A percentile compares a stretch with the other conserved stretches of the same genome.
These are phyloP conservation scores for Collybia sordida DNA, from an alignment of 768 basidiomycete genomes.

Conservation along the genomic window DNA sequence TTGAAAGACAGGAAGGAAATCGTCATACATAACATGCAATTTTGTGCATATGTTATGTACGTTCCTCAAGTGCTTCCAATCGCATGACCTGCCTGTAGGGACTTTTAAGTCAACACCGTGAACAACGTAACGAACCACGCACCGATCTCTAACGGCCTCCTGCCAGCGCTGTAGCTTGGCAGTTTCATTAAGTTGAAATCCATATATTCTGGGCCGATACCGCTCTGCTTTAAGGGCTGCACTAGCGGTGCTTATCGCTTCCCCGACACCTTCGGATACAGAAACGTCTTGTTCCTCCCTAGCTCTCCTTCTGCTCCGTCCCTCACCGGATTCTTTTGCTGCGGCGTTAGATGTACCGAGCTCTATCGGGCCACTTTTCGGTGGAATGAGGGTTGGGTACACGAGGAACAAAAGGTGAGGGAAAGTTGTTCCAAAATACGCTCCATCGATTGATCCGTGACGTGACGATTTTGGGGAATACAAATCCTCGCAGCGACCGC, in stretches of 20 bases:
- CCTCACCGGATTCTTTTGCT: constrained; percentile 23
- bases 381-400: constrained; percentile 89
- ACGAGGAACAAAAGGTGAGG: constrained; percentile 97
- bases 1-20: too few species aligned
- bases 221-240: constrained; percentile 89
- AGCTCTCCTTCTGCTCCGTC: constrained; percentile 36
- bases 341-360: constrained; percentile 19
- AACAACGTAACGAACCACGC: constrained; percentile 23
- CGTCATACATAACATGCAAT: too few species aligned
- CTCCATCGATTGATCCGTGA: constrained; percentile 97
- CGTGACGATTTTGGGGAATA: constrained; percentile 97
- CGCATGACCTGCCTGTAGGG: constrained; percentile 45
- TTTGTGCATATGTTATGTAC: constrained; percentile 1
- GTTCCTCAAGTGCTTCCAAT: constrained; percentile 45
- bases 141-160: constrained; percentile 88
- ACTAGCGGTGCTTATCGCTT: constrained; percentile 72
- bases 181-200: constrained; percentile 93
- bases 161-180: constrained; percentile 96
- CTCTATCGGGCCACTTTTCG: constrained; percentile 59
- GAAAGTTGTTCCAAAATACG: constrained; percentile 98
- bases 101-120: constrained; percentile 7
- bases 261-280: constrained; percentile 55
- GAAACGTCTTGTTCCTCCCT: constrained; percentile 59
- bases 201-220: constrained; percentile 93
- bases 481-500: constrained; percentile 97